Evolutionary conservation across 768 basidiomycete species (phyloP).

Genomic region (Trametes cingulata): DNA sequence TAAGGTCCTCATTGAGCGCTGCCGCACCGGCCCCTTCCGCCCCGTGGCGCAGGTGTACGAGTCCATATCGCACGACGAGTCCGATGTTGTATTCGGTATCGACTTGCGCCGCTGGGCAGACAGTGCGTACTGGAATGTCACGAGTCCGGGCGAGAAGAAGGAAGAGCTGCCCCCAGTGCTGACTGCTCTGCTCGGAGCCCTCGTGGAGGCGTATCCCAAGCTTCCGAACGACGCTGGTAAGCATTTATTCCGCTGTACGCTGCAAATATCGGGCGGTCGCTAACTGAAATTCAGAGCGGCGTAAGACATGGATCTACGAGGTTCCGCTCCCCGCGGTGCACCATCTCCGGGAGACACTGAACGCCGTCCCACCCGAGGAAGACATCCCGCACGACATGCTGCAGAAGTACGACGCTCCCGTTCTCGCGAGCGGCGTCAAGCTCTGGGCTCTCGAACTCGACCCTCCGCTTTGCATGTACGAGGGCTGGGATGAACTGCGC

Average conservation of each 20-base stretch:
- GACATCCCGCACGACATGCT: constrained; percentile 57
- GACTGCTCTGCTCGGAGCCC: constrained; percentile 58
- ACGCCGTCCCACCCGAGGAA: constrained; percentile 60
- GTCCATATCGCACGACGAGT: constrained; percentile 77
- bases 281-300: constrained; percentile 54
- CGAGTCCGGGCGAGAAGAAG: constrained; percentile 50
- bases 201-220: constrained; percentile 62
- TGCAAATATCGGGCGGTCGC: too few relatives aligned
- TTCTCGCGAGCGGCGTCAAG: constrained; percentile 83
- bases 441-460: constrained; percentile 91
- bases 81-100: constrained; percentile 88
- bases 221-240: constrained; percentile 65
- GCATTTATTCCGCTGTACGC: constrained; percentile 24
- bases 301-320: constrained; percentile 95
- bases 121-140: constrained; percentile 58
- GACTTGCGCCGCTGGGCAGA: constrained; percentile 92
- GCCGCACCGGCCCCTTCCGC: constrained; percentile 91
- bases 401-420: constrained; percentile 78
- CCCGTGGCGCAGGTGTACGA: constrained; percentile 87
- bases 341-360: constrained; percentile 81
- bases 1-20: constrained; percentile 85
- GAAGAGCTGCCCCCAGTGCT: constrained; percentile 75
- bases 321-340: constrained; percentile 83
- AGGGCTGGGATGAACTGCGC: constrained; percentile 90
- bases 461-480: constrained; percentile 81